Percentiles rank a stretch among this genome's conserved stretches.
Evolutionary conservation across 495 filamentous ascomycete species (phyloP).

Genomic region (Emericellopsis terricola): DNA sequence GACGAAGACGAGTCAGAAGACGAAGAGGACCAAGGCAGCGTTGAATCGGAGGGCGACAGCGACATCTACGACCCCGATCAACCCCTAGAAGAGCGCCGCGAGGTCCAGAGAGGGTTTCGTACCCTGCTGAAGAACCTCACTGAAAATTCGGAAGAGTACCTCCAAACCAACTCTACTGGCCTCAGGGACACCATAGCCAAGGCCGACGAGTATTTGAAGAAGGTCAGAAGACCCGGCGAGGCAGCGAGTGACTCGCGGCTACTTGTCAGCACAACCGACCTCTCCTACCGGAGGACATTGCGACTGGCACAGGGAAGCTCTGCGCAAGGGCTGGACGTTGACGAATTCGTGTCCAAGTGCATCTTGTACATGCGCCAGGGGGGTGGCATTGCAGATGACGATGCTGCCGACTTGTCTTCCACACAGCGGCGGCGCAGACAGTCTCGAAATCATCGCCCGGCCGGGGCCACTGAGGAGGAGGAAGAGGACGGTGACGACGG

Average conservation of each 20-base stretch:
- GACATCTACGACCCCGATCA: constrained; percentile 85
- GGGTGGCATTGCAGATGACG: constrained; percentile 20
- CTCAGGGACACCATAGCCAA: constrained; percentile 41
- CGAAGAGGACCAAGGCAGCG: constrained; percentile 17
- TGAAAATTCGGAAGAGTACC: constrained; percentile 51
- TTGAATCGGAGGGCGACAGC: constrained; percentile 20
- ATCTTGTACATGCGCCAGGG: constrained; percentile 69
- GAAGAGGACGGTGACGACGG: constrained; percentile 48
- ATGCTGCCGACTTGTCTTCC: constrained; percentile 21
- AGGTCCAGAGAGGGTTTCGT: constrained; percentile 47
- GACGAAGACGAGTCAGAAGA: constrained; percentile 21
- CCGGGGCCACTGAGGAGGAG: constrained; percentile 23
- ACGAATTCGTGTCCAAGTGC: constrained; percentile 87
- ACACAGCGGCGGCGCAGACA: constrained; percentile 25
- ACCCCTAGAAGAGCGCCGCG: constrained; percentile 55
- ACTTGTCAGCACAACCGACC: constrained; percentile 59
- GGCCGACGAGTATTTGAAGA: constrained; percentile 42
- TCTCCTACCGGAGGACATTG: constrained; percentile 53
- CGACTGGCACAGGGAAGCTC: constrained; percentile 51
- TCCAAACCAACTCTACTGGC: constrained; percentile 40
- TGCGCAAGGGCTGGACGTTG: constrained; percentile 62
- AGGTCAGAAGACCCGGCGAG: constrained; percentile 83
- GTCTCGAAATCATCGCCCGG: constrained; percentile 2
- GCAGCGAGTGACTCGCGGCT: constrained; percentile 78
- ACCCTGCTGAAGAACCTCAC: constrained; percentile 47